These are phyloP conservation scores for Elsinoe arachidis DNA, from an alignment of 2,329 filamentous ascomycete genomes.

Conservation along the genomic window DNA sequence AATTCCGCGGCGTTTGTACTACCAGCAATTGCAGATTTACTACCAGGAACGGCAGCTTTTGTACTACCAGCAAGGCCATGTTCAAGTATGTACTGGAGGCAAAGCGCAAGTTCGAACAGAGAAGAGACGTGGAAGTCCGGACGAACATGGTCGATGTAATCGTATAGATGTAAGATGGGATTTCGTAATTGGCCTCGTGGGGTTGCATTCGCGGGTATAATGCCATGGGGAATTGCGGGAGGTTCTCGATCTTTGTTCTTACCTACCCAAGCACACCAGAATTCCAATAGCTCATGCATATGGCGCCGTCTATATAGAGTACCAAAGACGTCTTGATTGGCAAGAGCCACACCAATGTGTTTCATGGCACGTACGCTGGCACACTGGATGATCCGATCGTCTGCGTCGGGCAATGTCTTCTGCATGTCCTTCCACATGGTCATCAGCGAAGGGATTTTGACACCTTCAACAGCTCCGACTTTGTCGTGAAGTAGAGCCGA, in stretches of 20 bases:
- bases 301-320: not conserved
- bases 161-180: not conserved
- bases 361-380: not conserved
- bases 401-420: not conserved
- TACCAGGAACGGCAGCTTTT: too few relatives aligned
- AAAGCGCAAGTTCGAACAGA: not conserved
- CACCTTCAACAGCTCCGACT: not conserved
- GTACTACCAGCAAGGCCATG: not conserved
- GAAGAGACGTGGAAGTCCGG: not conserved
- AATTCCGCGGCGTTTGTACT: not conserved
- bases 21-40: too few relatives aligned
- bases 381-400: not conserved
- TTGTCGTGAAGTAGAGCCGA: not conserved
- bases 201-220: not conserved
- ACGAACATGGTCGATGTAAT: not conserved
- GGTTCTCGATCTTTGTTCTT: not conserved
- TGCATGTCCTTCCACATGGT: not conserved
- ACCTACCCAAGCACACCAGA: not conserved
- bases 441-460: not conserved
- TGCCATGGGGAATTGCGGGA: not conserved
- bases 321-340: not conserved
- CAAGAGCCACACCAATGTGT: not conserved
- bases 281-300: slow-evolving; percentile 1
- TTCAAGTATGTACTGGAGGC: not conserved
- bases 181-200: not conserved